These are phyloP conservation scores for Emiliania huxleyi DNA, from an alignment of 78 protist species.

Conservation along the genomic window DNA sequence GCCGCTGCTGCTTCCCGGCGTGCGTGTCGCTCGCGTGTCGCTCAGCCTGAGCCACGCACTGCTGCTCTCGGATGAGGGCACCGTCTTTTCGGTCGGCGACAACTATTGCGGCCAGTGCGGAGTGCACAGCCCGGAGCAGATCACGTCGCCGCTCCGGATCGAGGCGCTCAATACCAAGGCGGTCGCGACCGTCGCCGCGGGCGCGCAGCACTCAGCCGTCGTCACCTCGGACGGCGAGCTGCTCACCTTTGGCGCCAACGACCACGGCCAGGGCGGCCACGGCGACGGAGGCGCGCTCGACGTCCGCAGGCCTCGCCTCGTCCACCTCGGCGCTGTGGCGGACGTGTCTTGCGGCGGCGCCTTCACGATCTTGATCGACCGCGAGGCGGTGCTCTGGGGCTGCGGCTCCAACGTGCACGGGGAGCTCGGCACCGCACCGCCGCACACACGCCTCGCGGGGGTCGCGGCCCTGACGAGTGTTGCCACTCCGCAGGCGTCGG, in stretches of 20 bases:
- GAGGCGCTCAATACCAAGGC: background rate
- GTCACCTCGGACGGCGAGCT: background rate
- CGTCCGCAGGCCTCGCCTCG: background rate
- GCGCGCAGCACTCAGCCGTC: background rate
- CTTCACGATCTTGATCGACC: background rate
- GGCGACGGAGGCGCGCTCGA: background rate
- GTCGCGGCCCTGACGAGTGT: too few species aligned
- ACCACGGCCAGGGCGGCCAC: background rate
- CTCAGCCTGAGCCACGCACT: background rate
- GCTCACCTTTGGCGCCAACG: background rate
- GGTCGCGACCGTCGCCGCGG: background rate
- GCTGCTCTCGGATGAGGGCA: background rate
- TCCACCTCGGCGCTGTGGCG: background rate
- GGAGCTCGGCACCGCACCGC: too few species aligned
- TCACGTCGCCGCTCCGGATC: background rate
- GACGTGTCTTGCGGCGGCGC: background rate
- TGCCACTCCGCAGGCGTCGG: too few species aligned
- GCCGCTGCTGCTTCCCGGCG: too few species aligned
- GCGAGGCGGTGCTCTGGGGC: background rate
- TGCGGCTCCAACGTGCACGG: background rate
- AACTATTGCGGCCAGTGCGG: conserved; percentile 9
- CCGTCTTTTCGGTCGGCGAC: background rate
- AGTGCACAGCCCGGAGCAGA: background rate
- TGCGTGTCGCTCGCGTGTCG: background rate
- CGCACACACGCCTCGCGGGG: too few species aligned